Evolutionary conservation across 352 stramenopile species (phyloP).

Genomic region (Phytophthora cajani): DNA sequence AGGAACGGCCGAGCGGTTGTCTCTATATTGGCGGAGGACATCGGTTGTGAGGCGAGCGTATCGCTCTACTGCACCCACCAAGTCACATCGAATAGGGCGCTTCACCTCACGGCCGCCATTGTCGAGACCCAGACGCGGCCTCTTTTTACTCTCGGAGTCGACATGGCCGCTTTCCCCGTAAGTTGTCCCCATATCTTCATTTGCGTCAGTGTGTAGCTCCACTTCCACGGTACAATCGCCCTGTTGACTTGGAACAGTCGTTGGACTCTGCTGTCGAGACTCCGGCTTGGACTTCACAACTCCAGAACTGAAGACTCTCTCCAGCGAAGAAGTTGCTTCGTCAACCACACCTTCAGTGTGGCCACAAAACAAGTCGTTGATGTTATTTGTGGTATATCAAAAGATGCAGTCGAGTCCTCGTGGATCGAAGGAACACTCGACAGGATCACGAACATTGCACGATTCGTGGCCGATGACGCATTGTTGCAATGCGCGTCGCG

Average conservation of each 20-base stretch:
- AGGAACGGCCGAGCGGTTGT: neutral
- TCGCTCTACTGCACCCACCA: neutral
- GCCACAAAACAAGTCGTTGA: neutral
- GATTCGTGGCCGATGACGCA: neutral
- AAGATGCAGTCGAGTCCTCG: neutral
- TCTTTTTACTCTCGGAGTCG: neutral
- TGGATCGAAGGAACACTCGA: neutral
- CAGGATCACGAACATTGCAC: neutral
- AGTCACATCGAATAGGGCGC: neutral
- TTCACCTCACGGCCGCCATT: neutral
- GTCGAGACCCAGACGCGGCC: neutral
- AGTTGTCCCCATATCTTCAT: neutral
- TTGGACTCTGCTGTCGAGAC: neutral
- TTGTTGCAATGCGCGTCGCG: neutral
- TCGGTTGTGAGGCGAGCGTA: neutral
- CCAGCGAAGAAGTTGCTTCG: neutral
- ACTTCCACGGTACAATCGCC: neutral
- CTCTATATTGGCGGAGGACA: neutral
- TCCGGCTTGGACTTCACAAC: no score
- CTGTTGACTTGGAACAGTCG: neutral
- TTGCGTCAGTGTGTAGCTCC: neutral
- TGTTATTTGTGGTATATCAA: neutral
- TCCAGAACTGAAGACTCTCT: neutral
- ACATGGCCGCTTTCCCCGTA: neutral
- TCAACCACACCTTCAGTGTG: neutral